phyloP scores from a whole-genome alignment of 2,329 filamentous ascomycete genomes.

The Fusarium dimerum region DNA sequence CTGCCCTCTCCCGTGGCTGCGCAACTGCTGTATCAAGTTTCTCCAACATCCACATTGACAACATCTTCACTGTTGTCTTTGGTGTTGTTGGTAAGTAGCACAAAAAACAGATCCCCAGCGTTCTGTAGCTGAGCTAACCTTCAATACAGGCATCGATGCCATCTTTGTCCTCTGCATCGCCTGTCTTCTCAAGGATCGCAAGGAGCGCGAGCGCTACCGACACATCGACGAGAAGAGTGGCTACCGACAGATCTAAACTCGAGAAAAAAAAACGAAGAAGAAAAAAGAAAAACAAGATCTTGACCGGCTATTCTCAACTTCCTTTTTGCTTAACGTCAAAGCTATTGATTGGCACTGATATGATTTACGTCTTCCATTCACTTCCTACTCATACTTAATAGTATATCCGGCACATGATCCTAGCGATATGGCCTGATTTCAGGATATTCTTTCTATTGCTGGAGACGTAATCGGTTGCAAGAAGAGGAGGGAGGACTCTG shows the following conservation, averaged over 20 bases:
- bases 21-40: constrained; percentile 67
- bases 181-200: constrained; percentile 78
- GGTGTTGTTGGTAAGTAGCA: constrained; percentile 66
- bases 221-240: constrained; percentile 80
- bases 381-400: background rate
- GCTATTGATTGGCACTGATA: constrained; percentile 8
- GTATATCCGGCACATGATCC: background rate
- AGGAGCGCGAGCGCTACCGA: constrained; percentile 76
- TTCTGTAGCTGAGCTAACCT: background rate
- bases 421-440: background rate
- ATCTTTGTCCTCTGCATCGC: constrained; percentile 70
- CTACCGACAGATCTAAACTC: constrained; percentile 45
- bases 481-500: background rate
- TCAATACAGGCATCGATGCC: constrained; percentile 57
- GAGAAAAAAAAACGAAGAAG: background rate
- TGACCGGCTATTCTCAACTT: no score
- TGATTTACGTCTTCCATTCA: background rate
- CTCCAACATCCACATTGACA: constrained; percentile 70
- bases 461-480: background rate
- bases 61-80: constrained; percentile 78
- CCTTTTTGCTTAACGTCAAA: no score
- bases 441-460: background rate
- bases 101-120: no score
- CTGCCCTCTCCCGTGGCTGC: constrained; percentile 70
- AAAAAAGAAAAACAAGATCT: no score